phyloP scores from a whole-genome alignment of 108 stramenopile genomes.

The Skeletonema menzelii region DNA sequence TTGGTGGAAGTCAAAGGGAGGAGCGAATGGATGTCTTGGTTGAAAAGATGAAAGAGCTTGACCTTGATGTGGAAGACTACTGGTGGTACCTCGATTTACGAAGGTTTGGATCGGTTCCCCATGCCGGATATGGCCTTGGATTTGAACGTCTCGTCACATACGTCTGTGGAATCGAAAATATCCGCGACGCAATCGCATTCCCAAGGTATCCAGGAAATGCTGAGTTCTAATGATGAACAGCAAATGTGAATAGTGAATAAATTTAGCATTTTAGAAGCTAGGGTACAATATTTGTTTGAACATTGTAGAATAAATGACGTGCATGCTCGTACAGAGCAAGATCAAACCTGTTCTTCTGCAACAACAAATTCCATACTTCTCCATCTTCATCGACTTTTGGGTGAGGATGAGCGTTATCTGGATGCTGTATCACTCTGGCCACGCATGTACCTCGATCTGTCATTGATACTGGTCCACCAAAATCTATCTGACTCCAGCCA shows the following conservation, averaged over 20 bases:
- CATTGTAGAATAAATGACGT: conserved; percentile 33
- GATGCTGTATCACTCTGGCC: conserved; percentile 22
- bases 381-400: conserved; percentile 30
- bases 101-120: conserved; percentile 95
- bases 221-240: conserved; percentile 74
- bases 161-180: conserved; percentile 97
- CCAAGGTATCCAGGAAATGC: conserved; percentile 97
- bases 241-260: conserved; percentile 2
- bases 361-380: conserved; percentile 42
- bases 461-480: conserved; percentile 30
- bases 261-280: not conserved
- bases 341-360: conserved; percentile 34
- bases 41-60: conserved; percentile 88
- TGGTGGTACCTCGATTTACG: conserved; percentile 97
- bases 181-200: conserved; percentile 97
- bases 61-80: conserved; percentile 91
- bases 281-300: conserved; percentile 20
- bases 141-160: conserved; percentile 99
- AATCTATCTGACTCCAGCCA: conserved; percentile 26
- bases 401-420: conserved; percentile 36
- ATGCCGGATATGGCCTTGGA: conserved; percentile 98
- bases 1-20: conserved; percentile 98
- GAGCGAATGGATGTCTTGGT: conserved; percentile 89
- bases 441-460: conserved; percentile 16
- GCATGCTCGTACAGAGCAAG: conserved; percentile 39